Conservation (phyloP, 257 asterid species). For the Mentha longifolia region DNA sequence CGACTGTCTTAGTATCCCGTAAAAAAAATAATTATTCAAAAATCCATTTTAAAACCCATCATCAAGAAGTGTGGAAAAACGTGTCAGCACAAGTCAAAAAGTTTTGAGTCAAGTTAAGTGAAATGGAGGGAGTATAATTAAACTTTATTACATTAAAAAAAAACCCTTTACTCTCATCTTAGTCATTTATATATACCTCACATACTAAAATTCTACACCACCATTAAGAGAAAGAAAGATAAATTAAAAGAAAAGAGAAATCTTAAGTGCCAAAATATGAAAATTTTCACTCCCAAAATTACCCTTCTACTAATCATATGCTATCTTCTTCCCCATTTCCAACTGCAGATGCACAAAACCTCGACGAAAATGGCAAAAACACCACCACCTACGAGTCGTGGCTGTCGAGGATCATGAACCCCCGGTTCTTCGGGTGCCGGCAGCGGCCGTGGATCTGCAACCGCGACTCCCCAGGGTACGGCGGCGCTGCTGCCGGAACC, state of each 20-base stretch:
- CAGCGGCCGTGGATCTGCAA: conserved; percentile 70
- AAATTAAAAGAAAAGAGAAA: background rate
- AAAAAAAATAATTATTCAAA: too few species aligned
- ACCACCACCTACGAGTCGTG: conserved; percentile 39
- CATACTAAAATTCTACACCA: too few species aligned
- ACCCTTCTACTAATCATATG: background rate
- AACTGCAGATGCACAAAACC: conserved; percentile 14
- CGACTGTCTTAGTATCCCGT: too few species aligned
- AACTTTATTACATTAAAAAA: too few species aligned
- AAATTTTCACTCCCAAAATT: background rate
- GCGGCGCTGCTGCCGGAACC: conserved; percentile 57
- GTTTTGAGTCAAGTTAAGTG: too few species aligned
- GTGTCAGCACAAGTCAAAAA: too few species aligned
- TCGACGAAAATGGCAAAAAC: conserved; percentile 12
- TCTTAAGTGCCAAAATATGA: background rate
- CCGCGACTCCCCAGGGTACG: conserved; percentile 32
- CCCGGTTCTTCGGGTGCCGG: conserved; percentile 47
- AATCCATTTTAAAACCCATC: too few species aligned
- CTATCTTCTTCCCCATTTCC: background rate
- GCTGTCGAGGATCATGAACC: conserved; percentile 38
- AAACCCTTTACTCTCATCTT: too few species aligned
- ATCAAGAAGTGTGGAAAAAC: too few species aligned
- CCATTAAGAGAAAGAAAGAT: background rate
- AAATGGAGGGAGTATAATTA: too few species aligned
- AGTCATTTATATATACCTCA: too few species aligned